These are phyloP conservation scores for Crithidia brevicula DNA, from an alignment of 208 protist species.

Conservation along the genomic window DNA sequence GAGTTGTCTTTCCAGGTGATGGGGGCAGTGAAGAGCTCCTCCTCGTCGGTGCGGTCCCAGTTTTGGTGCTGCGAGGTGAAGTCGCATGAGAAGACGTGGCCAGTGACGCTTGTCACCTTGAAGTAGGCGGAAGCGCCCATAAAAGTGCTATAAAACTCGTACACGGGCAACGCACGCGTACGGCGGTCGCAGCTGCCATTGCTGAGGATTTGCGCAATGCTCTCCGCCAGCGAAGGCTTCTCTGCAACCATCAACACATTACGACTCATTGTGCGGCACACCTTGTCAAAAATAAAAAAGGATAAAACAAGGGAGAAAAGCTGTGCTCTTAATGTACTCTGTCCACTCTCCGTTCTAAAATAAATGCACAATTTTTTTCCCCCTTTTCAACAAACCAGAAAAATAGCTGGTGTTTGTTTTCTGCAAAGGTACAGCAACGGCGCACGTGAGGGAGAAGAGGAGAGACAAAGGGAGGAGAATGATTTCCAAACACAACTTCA, in stretches of 20 bases:
- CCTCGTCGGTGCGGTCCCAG: slow-evolving; percentile 88
- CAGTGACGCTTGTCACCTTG: slow-evolving; percentile 90
- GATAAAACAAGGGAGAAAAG: background rate
- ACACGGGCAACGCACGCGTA: slow-evolving; percentile 80
- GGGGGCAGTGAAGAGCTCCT: slow-evolving; percentile 84
- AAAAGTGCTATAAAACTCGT: slow-evolving; percentile 86
- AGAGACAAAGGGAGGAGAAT: no score
- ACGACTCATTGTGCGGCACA: slow-evolving; percentile 40
- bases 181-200: slow-evolving; percentile 73
- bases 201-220: slow-evolving; percentile 87
- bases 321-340: no score
- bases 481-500: no score
- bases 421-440: no score
- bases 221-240: slow-evolving; percentile 94
- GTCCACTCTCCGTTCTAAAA: no score
- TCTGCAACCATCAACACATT: slow-evolving; percentile 94
- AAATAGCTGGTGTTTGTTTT: no score
- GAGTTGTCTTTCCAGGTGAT: slow-evolving; percentile 86
- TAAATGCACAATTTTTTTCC: no score
- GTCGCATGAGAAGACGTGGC: slow-evolving; percentile 92
- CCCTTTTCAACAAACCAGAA: no score
- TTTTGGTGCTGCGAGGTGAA: slow-evolving; percentile 90
- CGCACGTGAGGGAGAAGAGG: no score
- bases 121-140: slow-evolving; percentile 66
- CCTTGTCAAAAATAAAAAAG: slow-evolving; percentile 4